These are phyloP conservation scores for Coniferiporia weirii DNA, from an alignment of 1,284 basidiomycete species.

Conservation along the genomic window DNA sequence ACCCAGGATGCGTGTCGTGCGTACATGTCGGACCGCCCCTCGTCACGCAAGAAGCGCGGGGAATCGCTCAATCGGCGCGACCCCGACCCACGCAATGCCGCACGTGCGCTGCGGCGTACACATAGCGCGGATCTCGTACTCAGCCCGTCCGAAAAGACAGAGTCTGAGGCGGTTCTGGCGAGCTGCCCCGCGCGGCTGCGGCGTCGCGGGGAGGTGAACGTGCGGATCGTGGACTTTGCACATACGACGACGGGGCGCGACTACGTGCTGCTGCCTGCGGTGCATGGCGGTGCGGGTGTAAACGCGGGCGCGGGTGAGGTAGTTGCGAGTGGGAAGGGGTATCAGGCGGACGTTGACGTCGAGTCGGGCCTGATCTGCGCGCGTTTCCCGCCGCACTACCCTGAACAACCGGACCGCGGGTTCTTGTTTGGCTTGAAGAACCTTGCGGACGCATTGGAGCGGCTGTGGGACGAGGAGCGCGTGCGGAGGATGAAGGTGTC, in stretches of 20 bases:
- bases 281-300: conserved; percentile 20
- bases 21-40: conserved; percentile 59
- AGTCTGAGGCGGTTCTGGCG: background rate
- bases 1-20: conserved; percentile 72
- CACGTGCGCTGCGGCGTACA: conserved; percentile 55
- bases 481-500: conserved; percentile 58
- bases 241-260: conserved; percentile 96
- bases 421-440: conserved; percentile 91
- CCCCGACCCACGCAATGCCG: conserved; percentile 28
- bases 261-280: conserved; percentile 64
- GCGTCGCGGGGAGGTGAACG: conserved; percentile 86
- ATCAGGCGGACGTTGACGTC: conserved; percentile 74
- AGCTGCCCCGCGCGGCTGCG: conserved; percentile 31
- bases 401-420: conserved; percentile 86
- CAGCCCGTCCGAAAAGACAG: conserved; percentile 55
- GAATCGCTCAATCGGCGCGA: conserved; percentile 66
- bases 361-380: conserved; percentile 77
- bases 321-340: conserved; percentile 65
- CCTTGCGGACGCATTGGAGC: conserved; percentile 67
- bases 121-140: conserved; percentile 71
- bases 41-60: conserved; percentile 67
- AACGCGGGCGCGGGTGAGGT: conserved; percentile 30
- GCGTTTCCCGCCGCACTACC: conserved; percentile 89
- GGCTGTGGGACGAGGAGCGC: conserved; percentile 83
- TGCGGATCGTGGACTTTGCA: conserved; percentile 97